Evolutionary conservation across 2,329 filamentous ascomycete species (phyloP).

Genomic region (Incumbomyces delicatus): DNA sequence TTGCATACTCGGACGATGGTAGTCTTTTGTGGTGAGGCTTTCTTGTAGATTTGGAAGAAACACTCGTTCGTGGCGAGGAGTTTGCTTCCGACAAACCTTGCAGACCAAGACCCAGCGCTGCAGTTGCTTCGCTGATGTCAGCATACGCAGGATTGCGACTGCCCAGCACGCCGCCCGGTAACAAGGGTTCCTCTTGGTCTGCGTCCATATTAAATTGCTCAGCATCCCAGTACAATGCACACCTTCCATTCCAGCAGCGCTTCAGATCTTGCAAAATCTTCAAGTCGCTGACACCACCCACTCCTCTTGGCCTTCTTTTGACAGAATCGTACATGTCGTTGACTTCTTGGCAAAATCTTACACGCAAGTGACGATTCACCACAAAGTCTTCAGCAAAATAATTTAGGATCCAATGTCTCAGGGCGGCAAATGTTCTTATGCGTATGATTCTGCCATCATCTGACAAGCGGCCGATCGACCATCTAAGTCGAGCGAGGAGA

Average conservation of each 20-base stretch:
- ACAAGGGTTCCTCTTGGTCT: constrained; percentile 56
- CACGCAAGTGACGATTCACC: constrained; percentile 60
- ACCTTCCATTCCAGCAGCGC: constrained; percentile 92
- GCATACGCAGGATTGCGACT: constrained; percentile 10
- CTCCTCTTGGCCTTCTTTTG: constrained; percentile 35
- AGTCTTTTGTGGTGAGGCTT: constrained; percentile 11
- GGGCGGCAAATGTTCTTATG: constrained; percentile 86
- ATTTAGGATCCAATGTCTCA: constrained; percentile 95
- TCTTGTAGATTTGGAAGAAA: constrained; percentile 5
- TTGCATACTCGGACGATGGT: constrained; percentile 14
- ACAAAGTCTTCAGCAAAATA: constrained; percentile 96
- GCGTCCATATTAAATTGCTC: constrained; percentile 54
- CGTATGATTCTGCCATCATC: constrained; percentile 89
- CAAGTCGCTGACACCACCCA: constrained; percentile 52
- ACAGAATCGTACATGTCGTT: constrained; percentile 53
- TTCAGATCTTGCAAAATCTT: constrained; percentile 93
- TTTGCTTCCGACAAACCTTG: not conserved
- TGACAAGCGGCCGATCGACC: constrained; percentile 71
- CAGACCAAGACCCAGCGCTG: constrained; percentile 2
- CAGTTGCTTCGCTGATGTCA: constrained; percentile 7
- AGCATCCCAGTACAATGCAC: constrained; percentile 78
- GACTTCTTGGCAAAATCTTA: constrained; percentile 68
- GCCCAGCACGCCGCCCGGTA: constrained; percentile 62
- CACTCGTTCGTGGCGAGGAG: not conserved
- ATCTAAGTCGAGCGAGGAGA: constrained; percentile 72